Conservation (phyloP, 2,329 filamentous ascomycete species). For the Beauveria sp. region DNA sequence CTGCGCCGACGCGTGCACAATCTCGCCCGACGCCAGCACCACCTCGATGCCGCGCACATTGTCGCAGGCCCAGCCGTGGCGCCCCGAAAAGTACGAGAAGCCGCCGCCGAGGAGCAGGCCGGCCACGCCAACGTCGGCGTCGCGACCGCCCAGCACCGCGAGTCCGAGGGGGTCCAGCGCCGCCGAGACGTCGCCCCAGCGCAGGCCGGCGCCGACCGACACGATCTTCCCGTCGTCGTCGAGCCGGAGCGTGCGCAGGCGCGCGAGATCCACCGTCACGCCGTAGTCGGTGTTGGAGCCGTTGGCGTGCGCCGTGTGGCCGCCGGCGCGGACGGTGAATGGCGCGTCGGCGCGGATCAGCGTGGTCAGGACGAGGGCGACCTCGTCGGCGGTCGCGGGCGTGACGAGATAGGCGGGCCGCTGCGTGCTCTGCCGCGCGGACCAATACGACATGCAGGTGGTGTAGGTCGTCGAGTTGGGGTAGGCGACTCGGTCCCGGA, state of each 20-base stretch:
- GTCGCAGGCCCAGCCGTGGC: conserved; percentile 22
- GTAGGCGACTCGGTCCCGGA: background rate
- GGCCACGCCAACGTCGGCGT: conserved; percentile 12
- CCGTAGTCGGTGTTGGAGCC: conserved; percentile 34
- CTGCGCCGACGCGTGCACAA: conserved; percentile 32
- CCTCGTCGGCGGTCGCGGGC: conserved; percentile 14
- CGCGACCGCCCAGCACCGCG: conserved; percentile 12
- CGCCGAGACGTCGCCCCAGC: conserved; percentile 36
- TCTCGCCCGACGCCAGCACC: conserved; percentile 36
- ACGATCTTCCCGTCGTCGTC: conserved; percentile 22
- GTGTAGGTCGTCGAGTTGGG: background rate
- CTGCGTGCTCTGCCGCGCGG: background rate
- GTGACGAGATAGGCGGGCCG: conserved; percentile 14
- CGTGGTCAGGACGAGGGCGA: conserved; percentile 13
- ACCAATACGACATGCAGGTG: conserved; percentile 4
- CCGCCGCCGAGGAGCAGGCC: conserved; percentile 23
- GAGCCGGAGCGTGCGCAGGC: conserved; percentile 29
- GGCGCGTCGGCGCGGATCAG: conserved; percentile 13
- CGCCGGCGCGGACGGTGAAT: conserved; percentile 46
- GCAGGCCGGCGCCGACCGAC: conserved; percentile 34
- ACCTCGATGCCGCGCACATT: conserved; percentile 37
- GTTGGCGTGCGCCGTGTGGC: conserved; percentile 39
- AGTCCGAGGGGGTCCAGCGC: conserved; percentile 28
- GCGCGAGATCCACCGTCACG: conserved; percentile 35
- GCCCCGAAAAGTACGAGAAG: conserved; percentile 40